These are phyloP conservation scores for Cercis canadensis DNA, from an alignment of 306 rosid genomes.

Conservation along the genomic window DNA sequence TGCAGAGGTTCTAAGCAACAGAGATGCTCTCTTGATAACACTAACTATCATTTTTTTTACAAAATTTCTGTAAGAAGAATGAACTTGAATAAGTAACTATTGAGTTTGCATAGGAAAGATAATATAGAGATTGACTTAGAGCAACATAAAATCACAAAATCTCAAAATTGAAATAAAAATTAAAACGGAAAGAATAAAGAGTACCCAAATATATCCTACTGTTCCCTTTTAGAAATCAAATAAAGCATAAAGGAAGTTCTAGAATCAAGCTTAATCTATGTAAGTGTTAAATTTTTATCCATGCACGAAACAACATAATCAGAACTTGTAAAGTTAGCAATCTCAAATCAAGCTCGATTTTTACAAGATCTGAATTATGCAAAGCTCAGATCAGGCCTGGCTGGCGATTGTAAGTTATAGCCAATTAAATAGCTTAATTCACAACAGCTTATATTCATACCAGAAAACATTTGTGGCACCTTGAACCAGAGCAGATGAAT, in stretches of 20 bases:
- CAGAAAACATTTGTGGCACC: constrained; percentile 96
- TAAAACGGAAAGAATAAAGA: not conserved
- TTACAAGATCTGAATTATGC: not conserved
- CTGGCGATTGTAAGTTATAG: not conserved
- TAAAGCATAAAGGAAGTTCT: too few relatives aligned
- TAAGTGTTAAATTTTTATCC: too few relatives aligned
- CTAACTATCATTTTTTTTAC: constrained; percentile 14
- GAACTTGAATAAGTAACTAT: not conserved
- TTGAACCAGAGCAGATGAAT: constrained; percentile 96
- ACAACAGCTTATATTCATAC: constrained; percentile 53
- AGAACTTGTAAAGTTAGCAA: too few relatives aligned
- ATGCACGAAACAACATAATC: too few relatives aligned
- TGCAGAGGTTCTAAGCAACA: constrained; percentile 13
- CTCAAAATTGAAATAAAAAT: too few relatives aligned
- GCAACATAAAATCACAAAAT: too few relatives aligned
- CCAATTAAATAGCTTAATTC: constrained; percentile 9
- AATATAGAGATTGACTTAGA: too few relatives aligned
- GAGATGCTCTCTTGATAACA: constrained; percentile 16
- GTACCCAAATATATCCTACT: too few relatives aligned
- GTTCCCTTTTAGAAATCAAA: too few relatives aligned
- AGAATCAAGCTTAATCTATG: too few relatives aligned
- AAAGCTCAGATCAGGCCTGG: not conserved
- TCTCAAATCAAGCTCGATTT: not conserved
- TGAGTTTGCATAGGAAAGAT: not conserved
- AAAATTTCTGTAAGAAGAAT: not conserved